Percentiles rank a stretch among this genome's conserved stretches.
phyloP scores from a whole-genome alignment of 2,329 filamentous ascomycete genomes.

The Ophiognomonia clavigignenti-juglandacearum region DNA sequence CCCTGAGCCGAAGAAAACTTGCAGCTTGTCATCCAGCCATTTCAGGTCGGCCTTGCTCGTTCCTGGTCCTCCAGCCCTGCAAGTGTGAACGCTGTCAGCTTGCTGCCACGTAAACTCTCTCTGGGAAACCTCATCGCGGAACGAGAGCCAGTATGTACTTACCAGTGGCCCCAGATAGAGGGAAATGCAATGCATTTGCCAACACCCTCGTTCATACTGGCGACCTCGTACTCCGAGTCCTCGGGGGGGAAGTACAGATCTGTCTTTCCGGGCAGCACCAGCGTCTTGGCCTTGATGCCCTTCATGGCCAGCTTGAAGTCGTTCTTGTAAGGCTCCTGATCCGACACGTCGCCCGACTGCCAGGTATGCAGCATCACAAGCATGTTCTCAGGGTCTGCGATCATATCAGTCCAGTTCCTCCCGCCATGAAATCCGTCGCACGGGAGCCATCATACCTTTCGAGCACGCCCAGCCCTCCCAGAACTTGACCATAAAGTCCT shows the following conservation, averaged over 20 bases:
- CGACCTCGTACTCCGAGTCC: constrained; percentile 70
- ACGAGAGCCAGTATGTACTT: constrained; percentile 6
- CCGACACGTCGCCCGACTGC: constrained; percentile 68
- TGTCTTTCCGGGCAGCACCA: constrained; percentile 67
- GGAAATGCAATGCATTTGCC: constrained; percentile 24
- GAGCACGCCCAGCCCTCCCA: constrained; percentile 66
- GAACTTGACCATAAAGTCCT: constrained; percentile 69
- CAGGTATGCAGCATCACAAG: constrained; percentile 60
- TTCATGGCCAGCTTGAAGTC: constrained; percentile 62
- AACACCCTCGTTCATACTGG: constrained; percentile 25
- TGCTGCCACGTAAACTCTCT: not conserved
- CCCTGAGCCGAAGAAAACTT: constrained; percentile 32
- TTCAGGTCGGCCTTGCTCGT: constrained; percentile 60
- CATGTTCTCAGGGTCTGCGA: constrained; percentile 21
- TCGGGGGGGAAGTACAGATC: constrained; percentile 81
- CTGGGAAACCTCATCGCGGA: not conserved
- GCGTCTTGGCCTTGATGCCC: constrained; percentile 64
- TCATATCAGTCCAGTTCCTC: no score
- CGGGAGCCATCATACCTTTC: constrained; percentile 17
- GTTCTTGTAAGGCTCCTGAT: constrained; percentile 63
- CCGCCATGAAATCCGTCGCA: no score
- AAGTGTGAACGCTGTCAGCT: not conserved
- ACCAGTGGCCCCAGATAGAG: constrained; percentile 28
- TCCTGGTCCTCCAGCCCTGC: constrained; percentile 57
- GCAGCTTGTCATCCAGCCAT: constrained; percentile 60